Percentiles rank a stretch among this genome's conserved stretches.
Evolutionary conservation across 148 eudicot species (phyloP).

Genomic region (Camellia sinensis): DNA sequence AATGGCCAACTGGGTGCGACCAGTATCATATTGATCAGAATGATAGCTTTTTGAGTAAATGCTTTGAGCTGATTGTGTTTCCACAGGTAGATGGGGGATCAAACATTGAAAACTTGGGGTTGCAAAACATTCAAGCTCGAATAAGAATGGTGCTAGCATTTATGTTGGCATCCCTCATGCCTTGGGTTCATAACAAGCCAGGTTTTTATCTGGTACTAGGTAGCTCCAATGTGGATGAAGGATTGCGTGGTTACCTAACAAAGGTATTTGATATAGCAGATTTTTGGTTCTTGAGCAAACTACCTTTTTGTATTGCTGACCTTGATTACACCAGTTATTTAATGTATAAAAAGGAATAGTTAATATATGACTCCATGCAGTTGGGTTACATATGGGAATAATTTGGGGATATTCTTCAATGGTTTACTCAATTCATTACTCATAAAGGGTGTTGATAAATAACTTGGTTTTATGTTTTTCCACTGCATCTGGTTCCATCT

Average conservation of each 20-base stretch:
- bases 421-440: neutral
- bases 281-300: slow-evolving; percentile 1
- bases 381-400: neutral
- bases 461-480: neutral
- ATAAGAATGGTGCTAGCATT: slow-evolving; percentile 95
- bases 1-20: neutral
- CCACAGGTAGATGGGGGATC: slow-evolving; percentile 92
- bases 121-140: slow-evolving; percentile 98
- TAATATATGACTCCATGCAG: neutral
- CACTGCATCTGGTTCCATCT: neutral
- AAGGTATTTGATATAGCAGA: slow-evolving; percentile 48
- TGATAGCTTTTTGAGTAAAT: neutral
- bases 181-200: slow-evolving; percentile 92
- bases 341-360: neutral
- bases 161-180: slow-evolving; percentile 92
- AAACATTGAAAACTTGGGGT: slow-evolving; percentile 79
- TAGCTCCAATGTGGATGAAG: slow-evolving; percentile 98
- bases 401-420: neutral
- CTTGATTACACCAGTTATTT: neutral
- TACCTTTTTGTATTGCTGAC: neutral
- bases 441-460: neutral
- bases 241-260: slow-evolving; percentile 91
- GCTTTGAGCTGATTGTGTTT: slow-evolving; percentile 5
- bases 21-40: neutral
- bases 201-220: slow-evolving; percentile 95